Base-by-base conservation (phyloP, 306 rosid genomes). In the Quercus mongolica region DNA sequence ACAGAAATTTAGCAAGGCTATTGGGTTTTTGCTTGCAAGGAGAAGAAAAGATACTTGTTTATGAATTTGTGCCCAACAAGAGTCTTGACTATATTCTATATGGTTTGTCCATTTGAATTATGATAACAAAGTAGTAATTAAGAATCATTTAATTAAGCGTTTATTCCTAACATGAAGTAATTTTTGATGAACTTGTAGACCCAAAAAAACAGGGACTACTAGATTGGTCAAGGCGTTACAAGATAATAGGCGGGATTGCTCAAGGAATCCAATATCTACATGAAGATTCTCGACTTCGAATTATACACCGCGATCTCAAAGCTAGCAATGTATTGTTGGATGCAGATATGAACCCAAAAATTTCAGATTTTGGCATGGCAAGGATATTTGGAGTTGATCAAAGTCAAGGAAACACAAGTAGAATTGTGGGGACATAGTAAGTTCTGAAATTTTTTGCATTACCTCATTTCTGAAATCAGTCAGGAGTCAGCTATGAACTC, bases 251-350 rank as follows among this genome's bases (percentile, higher is more conserved):
- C 0, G 84, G 77, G 13, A 82, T 79, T 64, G 80, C 83, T 79
- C 49, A 79, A 31, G 86, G 86, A 26, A 38, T 85, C 13, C 26
- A 76, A 5, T 82, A 82, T 59, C 83, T 82, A 25, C 88, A 82
- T 14, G 71, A 85, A 25, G 88, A 85, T 63, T 85, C 86, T 58
- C 61, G 77, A 12, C 81, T 85, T 13, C 72, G 44, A 49, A 82
- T 85, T 59, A 85, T 82, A 15, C 88, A 82, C 41, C 84, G 86
- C 1, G 81, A 82, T 76, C 86, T 85, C 12, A 85, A 85, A 71
- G 81, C 86, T 0, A 82, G 83, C 23, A 85, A 85, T 5, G 14
- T 85, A 30, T 65, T 85, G 73, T 58, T 82, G 31, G 88, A 85
- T 59, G 51, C 3, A 3, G 68, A 82, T 3, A 71, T 82, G 82